Evolutionary conservation across 2,329 filamentous ascomycete genomes (phyloP).

Genomic region (Triangularia setosa): DNA sequence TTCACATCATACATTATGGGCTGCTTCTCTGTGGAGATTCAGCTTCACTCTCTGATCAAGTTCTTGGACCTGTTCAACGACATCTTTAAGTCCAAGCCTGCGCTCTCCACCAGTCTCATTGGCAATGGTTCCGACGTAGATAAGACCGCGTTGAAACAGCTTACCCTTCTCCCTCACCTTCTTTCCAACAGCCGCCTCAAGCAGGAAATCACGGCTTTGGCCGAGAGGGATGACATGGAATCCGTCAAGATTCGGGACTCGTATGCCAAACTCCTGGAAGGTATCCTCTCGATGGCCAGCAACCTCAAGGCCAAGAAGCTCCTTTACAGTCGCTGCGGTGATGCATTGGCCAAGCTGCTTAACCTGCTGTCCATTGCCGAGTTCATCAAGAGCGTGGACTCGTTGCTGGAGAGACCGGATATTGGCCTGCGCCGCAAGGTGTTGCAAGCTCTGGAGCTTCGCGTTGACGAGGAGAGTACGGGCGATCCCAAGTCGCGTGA

Average conservation of each 20-base stretch:
- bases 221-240: slow-evolving; percentile 62
- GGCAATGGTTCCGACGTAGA: slow-evolving; percentile 48
- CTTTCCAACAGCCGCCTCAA: slow-evolving; percentile 56
- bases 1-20: slow-evolving; percentile 73
- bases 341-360: slow-evolving; percentile 74
- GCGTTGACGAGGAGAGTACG: slow-evolving; percentile 69
- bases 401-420: slow-evolving; percentile 71
- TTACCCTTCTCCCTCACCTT: slow-evolving; percentile 55
- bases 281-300: slow-evolving; percentile 63
- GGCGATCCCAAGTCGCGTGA: slow-evolving; percentile 64
- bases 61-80: slow-evolving; percentile 73
- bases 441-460: slow-evolving; percentile 72
- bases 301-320: slow-evolving; percentile 53
- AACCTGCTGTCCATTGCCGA: slow-evolving; percentile 81
- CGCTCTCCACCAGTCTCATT: slow-evolving; percentile 68
- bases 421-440: slow-evolving; percentile 75
- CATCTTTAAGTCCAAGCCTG: slow-evolving; percentile 69
- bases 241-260: slow-evolving; percentile 62
- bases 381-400: slow-evolving; percentile 84
- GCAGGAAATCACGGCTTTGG: slow-evolving; percentile 51
- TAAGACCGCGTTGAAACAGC: slow-evolving; percentile 50
- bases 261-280: slow-evolving; percentile 66
- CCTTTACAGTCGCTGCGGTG: slow-evolving; percentile 58
- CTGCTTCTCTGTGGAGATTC: slow-evolving; percentile 68
- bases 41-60: slow-evolving; percentile 73